phyloP scores from a whole-genome alignment of 2,329 filamentous ascomycete genomes.

The Fusarium caatingaense region DNA sequence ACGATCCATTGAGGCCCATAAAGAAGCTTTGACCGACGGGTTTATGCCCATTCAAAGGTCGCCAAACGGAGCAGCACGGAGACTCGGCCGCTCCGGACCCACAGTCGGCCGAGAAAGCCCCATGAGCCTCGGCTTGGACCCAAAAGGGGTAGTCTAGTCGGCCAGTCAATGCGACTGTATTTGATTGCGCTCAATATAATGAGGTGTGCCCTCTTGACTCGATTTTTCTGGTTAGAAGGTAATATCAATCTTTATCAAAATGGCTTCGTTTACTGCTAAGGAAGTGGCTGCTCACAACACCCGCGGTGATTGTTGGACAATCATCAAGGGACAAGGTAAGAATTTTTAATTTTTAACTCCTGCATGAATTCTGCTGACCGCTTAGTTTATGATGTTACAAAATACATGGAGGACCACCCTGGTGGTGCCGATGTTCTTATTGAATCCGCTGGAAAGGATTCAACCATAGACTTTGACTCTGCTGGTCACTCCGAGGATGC shows the following conservation, averaged over 20 bases:
- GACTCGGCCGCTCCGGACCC: slow-evolving; percentile 35
- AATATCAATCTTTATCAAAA: neutral
- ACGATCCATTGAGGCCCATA: slow-evolving; percentile 1
- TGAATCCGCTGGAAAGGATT: slow-evolving; percentile 82
- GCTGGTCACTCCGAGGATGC: slow-evolving; percentile 81
- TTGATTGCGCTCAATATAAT: slow-evolving; percentile 28
- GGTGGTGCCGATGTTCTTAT: slow-evolving; percentile 83
- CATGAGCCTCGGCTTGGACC: slow-evolving; percentile 31
- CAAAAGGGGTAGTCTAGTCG: slow-evolving; percentile 8
- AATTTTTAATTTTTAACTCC: slow-evolving; percentile 10
- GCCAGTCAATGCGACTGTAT: slow-evolving; percentile 9
- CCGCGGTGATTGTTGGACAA: slow-evolving; percentile 63
- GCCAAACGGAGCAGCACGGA: slow-evolving; percentile 17
- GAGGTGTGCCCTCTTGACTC: neutral
- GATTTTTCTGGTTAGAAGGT: neutral
- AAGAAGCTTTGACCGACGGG: slow-evolving; percentile 8
- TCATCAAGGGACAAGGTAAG: slow-evolving; percentile 67
- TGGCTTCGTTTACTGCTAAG: slow-evolving; percentile 47
- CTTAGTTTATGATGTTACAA: slow-evolving; percentile 68
- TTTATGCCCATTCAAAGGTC: slow-evolving; percentile 10
- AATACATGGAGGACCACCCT: slow-evolving; percentile 70
- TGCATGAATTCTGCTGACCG: neutral
- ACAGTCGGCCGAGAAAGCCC: slow-evolving; percentile 41
- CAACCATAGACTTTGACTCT: slow-evolving; percentile 83
- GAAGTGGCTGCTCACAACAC: slow-evolving; percentile 63